Evolutionary conservation across 768 basidiomycete species (phyloP).

Genomic region (Lentinula boryana): DNA sequence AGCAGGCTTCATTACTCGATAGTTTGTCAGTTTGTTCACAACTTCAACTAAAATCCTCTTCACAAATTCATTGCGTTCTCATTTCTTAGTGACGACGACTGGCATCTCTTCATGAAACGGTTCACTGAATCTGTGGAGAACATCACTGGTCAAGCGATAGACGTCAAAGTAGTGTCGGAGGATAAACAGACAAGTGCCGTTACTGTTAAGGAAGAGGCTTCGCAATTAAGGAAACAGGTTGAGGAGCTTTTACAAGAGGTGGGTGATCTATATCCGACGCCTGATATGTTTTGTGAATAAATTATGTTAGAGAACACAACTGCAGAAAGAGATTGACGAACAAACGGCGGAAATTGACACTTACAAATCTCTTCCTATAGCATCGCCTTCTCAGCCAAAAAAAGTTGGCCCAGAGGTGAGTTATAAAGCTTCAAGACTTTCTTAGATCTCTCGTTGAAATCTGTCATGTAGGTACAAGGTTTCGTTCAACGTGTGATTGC

Average conservation of each 20-base stretch:
- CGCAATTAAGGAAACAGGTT: slow-evolving; percentile 49
- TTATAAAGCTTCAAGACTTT: background rate
- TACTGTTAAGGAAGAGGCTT: slow-evolving; percentile 55
- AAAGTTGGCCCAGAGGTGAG: slow-evolving; percentile 46
- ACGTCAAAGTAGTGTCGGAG: slow-evolving; percentile 39
- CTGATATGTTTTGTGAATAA: slow-evolving; percentile 2
- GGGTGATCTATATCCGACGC: background rate
- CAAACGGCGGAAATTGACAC: slow-evolving; percentile 67
- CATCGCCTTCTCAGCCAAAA: slow-evolving; percentile 31
- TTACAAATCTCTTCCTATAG: slow-evolving; percentile 43
- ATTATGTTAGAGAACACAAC: slow-evolving; percentile 34
- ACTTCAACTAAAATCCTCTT: slow-evolving; percentile 7
- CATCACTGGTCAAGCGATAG: slow-evolving; percentile 59
- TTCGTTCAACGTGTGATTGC: slow-evolving; percentile 74
- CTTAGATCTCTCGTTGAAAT: slow-evolving; percentile 2
- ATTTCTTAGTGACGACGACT: slow-evolving; percentile 53
- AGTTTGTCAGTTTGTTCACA: slow-evolving; percentile 46
- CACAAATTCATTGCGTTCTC: background rate
- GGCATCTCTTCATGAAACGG: slow-evolving; percentile 54
- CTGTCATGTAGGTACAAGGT: slow-evolving; percentile 49
- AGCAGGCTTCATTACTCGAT: slow-evolving; percentile 50
- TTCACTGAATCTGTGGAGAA: slow-evolving; percentile 58
- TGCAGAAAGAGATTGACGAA: slow-evolving; percentile 51
- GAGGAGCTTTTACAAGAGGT: slow-evolving; percentile 68
- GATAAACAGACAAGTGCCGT: slow-evolving; percentile 33